phyloP scores from a whole-genome alignment of 345 rosid genomes.

The Luvunga scandens region DNA sequence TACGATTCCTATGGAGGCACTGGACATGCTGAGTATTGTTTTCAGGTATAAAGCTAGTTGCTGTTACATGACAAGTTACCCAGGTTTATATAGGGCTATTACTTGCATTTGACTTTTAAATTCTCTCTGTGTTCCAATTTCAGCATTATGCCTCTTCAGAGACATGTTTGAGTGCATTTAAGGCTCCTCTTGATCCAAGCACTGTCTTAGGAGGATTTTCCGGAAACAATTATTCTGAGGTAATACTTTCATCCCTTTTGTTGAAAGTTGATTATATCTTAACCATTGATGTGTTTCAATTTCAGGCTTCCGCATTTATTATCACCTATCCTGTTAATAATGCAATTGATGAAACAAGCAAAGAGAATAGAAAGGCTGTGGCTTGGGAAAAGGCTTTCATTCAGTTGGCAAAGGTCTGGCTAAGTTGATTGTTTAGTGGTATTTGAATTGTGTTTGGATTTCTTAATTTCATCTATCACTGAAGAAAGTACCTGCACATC shows the following conservation, averaged over 20 bases:
- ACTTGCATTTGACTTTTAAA: constrained; percentile 9
- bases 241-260: constrained; percentile 34
- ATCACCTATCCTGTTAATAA: constrained; percentile 91
- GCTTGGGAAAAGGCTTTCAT: constrained; percentile 97
- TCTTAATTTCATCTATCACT: not conserved
- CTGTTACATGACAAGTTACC: not conserved
- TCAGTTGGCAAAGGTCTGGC: constrained; percentile 75
- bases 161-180: constrained; percentile 79
- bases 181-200: constrained; percentile 98
- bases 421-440: not conserved
- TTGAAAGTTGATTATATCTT: constrained; percentile 3
- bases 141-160: constrained; percentile 95
- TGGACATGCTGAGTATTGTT: constrained; percentile 81
- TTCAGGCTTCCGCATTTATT: constrained; percentile 93
- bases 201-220: constrained; percentile 90
- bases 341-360: constrained; percentile 57
- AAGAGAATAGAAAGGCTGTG: constrained; percentile 60
- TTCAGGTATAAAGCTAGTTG: constrained; percentile 58
- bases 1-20: constrained; percentile 72
- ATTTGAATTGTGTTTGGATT: not conserved
- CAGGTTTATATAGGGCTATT: not conserved
- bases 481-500: not conserved
- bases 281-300: constrained; percentile 23
- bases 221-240: constrained; percentile 86
- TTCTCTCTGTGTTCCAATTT: constrained; percentile 12